Conservation (phyloP, 1,284 basidiomycete species). For the Veloboletus limbatus region DNA sequence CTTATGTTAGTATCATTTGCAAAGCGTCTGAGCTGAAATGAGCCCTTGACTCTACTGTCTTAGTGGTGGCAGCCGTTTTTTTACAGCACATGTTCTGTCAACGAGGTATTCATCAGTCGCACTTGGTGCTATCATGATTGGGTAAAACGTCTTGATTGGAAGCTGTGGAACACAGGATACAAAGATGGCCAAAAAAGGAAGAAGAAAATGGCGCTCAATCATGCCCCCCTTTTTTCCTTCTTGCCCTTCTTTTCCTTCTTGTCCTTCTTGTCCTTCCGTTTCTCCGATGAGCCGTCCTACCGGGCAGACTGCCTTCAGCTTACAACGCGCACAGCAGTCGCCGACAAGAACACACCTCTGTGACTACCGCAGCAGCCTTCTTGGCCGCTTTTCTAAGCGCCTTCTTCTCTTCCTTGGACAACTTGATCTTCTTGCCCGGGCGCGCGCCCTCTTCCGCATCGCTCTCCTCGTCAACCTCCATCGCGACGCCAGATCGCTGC, state of each 20-base stretch:
- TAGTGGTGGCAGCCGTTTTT: too few relatives aligned
- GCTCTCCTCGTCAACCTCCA: slow-evolving; percentile 60
- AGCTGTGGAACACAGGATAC: slow-evolving; percentile 10
- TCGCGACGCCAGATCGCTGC: slow-evolving; percentile 57
- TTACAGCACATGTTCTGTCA: too few relatives aligned
- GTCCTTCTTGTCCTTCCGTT: slow-evolving; percentile 46
- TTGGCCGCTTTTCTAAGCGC: slow-evolving; percentile 77
- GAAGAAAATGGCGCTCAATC: slow-evolving; percentile 10
- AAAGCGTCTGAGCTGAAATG: too few relatives aligned
- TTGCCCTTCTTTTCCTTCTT: slow-evolving; percentile 43
- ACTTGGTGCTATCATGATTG: too few relatives aligned
- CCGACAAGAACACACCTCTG: slow-evolving; percentile 34
- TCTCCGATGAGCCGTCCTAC: slow-evolving; percentile 38
- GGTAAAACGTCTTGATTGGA: too few relatives aligned
- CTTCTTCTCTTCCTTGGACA: slow-evolving; percentile 83
- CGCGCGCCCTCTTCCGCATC: slow-evolving; percentile 43
- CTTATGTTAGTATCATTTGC: too few relatives aligned
- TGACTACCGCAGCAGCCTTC: slow-evolving; percentile 37
- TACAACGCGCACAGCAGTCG: slow-evolving; percentile 1
- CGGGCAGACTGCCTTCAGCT: slow-evolving; percentile 5
- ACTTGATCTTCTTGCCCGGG: slow-evolving; percentile 67
- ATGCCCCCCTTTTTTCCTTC: slow-evolving; percentile 48
- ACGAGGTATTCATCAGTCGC: too few relatives aligned
- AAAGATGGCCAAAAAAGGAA: slow-evolving; percentile 6
- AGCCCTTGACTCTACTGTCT: too few relatives aligned